Evolutionary conservation across 2,329 filamentous ascomycete genomes (phyloP), one percentile per base, ranked within the genome.

Genomic region (Trichoderma sp.): DNA sequence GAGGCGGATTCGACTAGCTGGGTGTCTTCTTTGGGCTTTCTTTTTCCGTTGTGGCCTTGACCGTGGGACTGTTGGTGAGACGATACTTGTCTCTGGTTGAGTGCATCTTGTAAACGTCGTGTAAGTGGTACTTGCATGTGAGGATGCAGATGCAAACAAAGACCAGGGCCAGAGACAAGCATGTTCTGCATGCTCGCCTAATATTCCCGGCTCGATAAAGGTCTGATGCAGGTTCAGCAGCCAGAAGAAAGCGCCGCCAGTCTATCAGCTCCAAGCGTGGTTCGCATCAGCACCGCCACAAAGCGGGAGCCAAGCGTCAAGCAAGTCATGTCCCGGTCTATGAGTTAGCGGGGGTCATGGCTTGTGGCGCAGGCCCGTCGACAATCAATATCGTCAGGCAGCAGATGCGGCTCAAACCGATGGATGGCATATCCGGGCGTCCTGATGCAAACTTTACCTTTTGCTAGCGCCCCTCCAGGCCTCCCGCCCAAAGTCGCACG

Each of bases 281-380:
- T 24, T 49, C 39, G 61, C 61, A 43, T 32, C 32, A 66, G 63
- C 55, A 66, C 63, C 51, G 63, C 63, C 52, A 28, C 52, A 49
- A 11, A 49, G 63, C 63, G 63, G 60, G 60, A 63, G 46, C 46
- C 30, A 16, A 30, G 59, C 59, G 24, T 28, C 7, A 46, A 61
- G 21, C 26, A 34, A 43, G n/a, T 43, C 18, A 43, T 43, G 39
- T 43, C n/a, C 39, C 6, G 8, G 46, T 49, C 46, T 24, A 49
- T 5, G 8, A 49, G 18, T 10, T 49, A 49, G 46, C 21, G 46
- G 46, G 43, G n/a, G 39, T 18, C 16, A 4, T 43, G n/a, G n/a
- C n/a, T n/a, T 49, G 46, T 49, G 46, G 46, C 46, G 46, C 46
- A 49, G 46, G 46, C 39, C n/a, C 39, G n/a, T 43, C 39, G n/a